Evolutionary conservation across 768 basidiomycete genomes (phyloP).

Genomic region (Calocybe indica): DNA sequence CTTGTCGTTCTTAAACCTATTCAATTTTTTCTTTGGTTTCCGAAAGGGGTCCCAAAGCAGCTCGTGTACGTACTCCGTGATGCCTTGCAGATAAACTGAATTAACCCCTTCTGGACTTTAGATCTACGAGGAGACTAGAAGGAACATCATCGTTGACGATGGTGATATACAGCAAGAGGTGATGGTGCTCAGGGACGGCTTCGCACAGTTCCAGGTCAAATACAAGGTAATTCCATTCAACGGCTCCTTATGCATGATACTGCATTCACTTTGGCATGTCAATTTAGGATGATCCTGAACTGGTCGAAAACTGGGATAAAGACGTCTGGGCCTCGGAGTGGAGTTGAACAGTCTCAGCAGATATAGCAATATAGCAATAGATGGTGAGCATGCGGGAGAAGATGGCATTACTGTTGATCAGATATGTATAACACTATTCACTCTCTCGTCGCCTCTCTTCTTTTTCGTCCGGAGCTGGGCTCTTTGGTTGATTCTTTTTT

Average conservation of each 20-base stretch:
- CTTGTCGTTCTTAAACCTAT: background rate
- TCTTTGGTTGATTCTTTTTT: background rate
- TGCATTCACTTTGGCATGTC: background rate
- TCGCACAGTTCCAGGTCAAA: slow-evolving; percentile 60
- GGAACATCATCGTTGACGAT: slow-evolving; percentile 36
- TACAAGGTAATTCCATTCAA: slow-evolving; percentile 46
- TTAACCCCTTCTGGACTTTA: slow-evolving; percentile 19
- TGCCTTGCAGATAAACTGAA: background rate
- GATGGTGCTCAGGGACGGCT: slow-evolving; percentile 65
- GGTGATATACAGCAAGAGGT: slow-evolving; percentile 47
- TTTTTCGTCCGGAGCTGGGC: background rate
- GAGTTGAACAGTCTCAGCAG: slow-evolving; percentile 12
- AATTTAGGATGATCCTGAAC: slow-evolving; percentile 49
- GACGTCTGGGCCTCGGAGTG: slow-evolving; percentile 52
- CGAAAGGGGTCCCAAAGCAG: slow-evolving; percentile 71
- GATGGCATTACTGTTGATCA: background rate
- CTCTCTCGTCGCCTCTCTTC: background rate
- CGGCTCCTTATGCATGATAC: background rate
- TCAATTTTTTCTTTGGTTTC: slow-evolving; percentile 6
- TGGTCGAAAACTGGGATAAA: slow-evolving; percentile 76
- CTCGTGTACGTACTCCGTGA: slow-evolving; percentile 40
- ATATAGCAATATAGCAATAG: background rate
- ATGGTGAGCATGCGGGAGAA: background rate
- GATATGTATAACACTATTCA: background rate
- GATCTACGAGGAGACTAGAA: slow-evolving; percentile 66